phyloP scores from a whole-genome alignment of 2,329 filamentous ascomycete genomes.

The Aplosporella prunicola region DNA sequence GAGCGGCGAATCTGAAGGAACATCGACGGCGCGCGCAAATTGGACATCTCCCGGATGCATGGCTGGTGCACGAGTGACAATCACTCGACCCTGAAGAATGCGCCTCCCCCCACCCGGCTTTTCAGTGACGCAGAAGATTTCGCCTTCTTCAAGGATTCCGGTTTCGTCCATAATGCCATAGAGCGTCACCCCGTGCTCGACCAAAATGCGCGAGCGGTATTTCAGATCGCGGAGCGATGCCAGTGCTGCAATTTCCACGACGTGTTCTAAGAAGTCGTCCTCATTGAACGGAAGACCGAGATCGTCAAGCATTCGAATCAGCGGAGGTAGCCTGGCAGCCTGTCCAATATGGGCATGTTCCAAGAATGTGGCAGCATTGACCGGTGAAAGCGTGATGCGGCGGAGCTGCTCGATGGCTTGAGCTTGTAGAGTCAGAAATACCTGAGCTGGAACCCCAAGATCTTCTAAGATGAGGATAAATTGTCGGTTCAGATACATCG shows the following conservation, averaged over 20 bases:
- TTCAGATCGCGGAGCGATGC: conserved; percentile 65
- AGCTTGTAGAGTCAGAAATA: conserved; percentile 57
- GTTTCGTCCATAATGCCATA: conserved; percentile 83
- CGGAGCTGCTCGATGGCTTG: conserved; percentile 53
- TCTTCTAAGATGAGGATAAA: conserved; percentile 83
- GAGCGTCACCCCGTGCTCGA: conserved; percentile 61
- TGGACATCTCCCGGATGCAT: conserved; percentile 77
- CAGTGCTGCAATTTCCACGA: conserved; percentile 63
- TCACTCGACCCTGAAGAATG: conserved; percentile 31
- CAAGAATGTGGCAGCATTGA: conserved; percentile 59
- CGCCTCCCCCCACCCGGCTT: conserved; percentile 22
- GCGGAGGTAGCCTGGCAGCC: conserved; percentile 48
- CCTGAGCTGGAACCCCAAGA: conserved; percentile 48
- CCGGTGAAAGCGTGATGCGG: conserved; percentile 46
- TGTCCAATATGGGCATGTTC: conserved; percentile 52
- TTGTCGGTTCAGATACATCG: conserved; percentile 65
- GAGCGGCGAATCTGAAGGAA: conserved; percentile 53
- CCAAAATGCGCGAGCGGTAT: conserved; percentile 65
- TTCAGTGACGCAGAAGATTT: conserved; percentile 58
- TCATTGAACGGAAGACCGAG: conserved; percentile 55
- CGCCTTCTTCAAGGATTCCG: conserved; percentile 51
- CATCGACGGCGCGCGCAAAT: conserved; percentile 47
- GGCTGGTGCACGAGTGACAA: conserved; percentile 71
- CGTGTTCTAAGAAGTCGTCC: conserved; percentile 60
- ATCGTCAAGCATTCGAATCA: conserved; percentile 51